A percentile compares a stretch with the other conserved stretches of the same genome.
phyloP scores from a whole-genome alignment of 805 yeast species.

The Lipomyces spencermartinsiae region DNA sequence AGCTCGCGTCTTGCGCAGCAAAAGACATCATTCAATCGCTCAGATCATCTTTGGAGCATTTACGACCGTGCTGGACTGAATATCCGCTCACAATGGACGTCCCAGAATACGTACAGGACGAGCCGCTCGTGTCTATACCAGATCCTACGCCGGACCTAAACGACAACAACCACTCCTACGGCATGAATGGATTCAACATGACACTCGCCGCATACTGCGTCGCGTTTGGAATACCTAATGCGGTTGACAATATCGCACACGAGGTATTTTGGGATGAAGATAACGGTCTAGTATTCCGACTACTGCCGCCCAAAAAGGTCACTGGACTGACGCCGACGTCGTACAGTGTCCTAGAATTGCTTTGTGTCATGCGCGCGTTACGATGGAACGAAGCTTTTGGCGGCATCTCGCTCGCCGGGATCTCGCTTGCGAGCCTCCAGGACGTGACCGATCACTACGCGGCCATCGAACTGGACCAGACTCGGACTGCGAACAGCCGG shows the following conservation, averaged over 20 bases:
- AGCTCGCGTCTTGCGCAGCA: constrained; percentile 41
- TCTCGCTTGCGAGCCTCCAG: constrained; percentile 25
- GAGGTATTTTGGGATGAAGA: constrained; percentile 30
- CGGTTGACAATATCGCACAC: constrained; percentile 30
- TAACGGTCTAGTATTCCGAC: constrained; percentile 33
- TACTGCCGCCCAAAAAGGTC: constrained; percentile 30
- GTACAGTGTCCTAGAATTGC: constrained; percentile 36
- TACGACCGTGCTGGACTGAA: constrained; percentile 41
- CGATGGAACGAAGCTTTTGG: constrained; percentile 41
- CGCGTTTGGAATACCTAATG: constrained; percentile 37
- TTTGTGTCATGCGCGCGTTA: constrained; percentile 38
- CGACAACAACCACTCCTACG: constrained; percentile 12
- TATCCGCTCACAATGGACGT: constrained; percentile 39
- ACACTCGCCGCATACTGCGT: constrained; percentile 41
- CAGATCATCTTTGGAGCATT: constrained; percentile 30
- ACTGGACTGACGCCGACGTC: not conserved
- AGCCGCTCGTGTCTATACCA: constrained; percentile 32
- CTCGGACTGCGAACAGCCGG: constrained; percentile 34
- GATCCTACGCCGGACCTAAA: not conserved
- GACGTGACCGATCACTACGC: constrained; percentile 34
- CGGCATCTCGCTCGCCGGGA: constrained; percentile 37
- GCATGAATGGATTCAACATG: constrained; percentile 37
- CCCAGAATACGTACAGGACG: constrained; percentile 38
- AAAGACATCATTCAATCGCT: constrained; percentile 35
- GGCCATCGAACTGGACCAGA: constrained; percentile 36